Percentiles rank a stretch among this genome's conserved stretches.
Evolutionary conservation across 2,329 filamentous ascomycete species (phyloP).

Genomic region (Fusarium humuli): DNA sequence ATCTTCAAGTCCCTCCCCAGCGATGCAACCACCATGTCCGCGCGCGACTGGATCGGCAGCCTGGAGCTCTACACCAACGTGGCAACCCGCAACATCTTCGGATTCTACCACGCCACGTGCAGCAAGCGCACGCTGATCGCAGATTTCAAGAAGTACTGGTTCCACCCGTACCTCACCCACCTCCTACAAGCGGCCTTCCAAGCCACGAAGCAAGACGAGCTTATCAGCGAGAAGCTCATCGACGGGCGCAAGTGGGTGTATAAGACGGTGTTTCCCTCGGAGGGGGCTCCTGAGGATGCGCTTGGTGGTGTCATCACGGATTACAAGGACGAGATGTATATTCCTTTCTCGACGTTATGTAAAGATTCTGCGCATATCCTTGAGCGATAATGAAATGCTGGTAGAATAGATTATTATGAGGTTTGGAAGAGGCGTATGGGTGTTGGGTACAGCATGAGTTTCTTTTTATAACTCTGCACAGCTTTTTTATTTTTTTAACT

Average conservation of each 20-base stretch:
- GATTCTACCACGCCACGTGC: slow-evolving; percentile 55
- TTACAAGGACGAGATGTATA: slow-evolving; percentile 27
- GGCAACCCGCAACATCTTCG: slow-evolving; percentile 52
- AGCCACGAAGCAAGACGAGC: slow-evolving; percentile 39
- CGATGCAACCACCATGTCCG: slow-evolving; percentile 9
- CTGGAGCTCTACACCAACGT: slow-evolving; percentile 29
- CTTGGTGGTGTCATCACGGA: slow-evolving; percentile 41
- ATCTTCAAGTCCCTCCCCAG: slow-evolving; percentile 22
- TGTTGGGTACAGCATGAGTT: slow-evolving; percentile 1
- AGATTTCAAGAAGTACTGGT: slow-evolving; percentile 55
- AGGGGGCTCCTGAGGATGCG: slow-evolving; percentile 9
- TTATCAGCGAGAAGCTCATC: slow-evolving; percentile 46
- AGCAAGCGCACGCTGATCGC: slow-evolving; percentile 49
- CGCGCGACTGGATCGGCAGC: slow-evolving; percentile 28
- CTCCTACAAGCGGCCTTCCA: slow-evolving; percentile 48
- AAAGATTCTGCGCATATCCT: slow-evolving; percentile 14
- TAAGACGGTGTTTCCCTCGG: slow-evolving; percentile 26
- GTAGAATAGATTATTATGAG: slow-evolving; percentile 2
- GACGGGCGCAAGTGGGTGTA: slow-evolving; percentile 49
- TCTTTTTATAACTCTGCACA: neutral
- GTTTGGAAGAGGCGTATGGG: slow-evolving; percentile 17
- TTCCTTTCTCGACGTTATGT: slow-evolving; percentile 26
- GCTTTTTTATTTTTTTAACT: neutral
- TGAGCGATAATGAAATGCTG: neutral
- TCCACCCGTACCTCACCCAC: slow-evolving; percentile 50